Base-by-base conservation (phyloP, 768 basidiomycete species). In the Trichaptum fuscoviolaceum region DNA sequence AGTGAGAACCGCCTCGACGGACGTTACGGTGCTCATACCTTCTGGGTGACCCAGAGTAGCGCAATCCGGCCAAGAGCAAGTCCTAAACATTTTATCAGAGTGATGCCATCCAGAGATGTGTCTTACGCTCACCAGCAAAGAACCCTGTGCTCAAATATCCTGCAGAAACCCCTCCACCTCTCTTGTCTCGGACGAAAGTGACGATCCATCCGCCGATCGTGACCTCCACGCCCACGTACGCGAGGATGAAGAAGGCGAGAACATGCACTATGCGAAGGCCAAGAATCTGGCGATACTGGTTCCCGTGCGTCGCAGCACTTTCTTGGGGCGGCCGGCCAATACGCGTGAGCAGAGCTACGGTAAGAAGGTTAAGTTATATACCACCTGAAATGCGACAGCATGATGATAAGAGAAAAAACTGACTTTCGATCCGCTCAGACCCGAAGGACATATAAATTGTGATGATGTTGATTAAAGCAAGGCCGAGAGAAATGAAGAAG, bases 161-260 rank as follows among this genome's bases (percentile, higher is more conserved):
- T 9, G 80, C 71, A 25, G 69, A 72, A 0, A 74, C 69, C 1
- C 78, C 78, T 9, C 81, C 81, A 34, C 73, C 74, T 17, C 81
- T 75, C 63, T 77, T 73, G 25, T 76, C 68, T 62, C 80, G 75
- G 52, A 82, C 75, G 70, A 76, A 82, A 9, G 82, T 82, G 4
- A 82, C 81, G 59, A 80, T 81, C 81, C 82, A 82, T 15, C 80
- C 80, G 60, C 81, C 81, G 24, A 83, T 70, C 0, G 80, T 80
- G 42, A 90, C 87, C 70, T 90, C 89, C 1, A 87, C 83, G 10
- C 89, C 89, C 25, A 90, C 87, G 70, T 90, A 90, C 0, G 89
- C 81, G 10, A 89, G 77, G 64, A 84, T 81, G 70, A 88, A 91
- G 68, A 87, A 76, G 0, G 89, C 87, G 5, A 91, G 76, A 20